These are phyloP conservation scores for Orbilia blumenaviensis DNA, from an alignment of 2,329 filamentous ascomycete genomes.

Conservation along the genomic window DNA sequence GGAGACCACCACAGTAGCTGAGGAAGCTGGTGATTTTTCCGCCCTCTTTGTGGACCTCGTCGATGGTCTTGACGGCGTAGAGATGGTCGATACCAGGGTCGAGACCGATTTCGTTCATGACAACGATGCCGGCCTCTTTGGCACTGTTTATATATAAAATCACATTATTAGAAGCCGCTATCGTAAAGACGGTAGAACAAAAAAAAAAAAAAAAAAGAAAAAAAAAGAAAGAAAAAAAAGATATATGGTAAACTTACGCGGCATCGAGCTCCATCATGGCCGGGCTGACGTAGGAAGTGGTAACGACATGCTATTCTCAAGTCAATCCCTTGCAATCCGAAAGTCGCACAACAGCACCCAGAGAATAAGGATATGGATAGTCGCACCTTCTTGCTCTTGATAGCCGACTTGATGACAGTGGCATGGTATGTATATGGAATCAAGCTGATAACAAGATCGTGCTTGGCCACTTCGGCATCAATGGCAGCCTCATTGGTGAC, in stretches of 20 bases:
- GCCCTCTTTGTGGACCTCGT: conserved; percentile 83
- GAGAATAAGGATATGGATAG: neutral
- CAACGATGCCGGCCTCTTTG: conserved; percentile 92
- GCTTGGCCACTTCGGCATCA: conserved; percentile 80
- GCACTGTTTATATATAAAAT: conserved; percentile 64
- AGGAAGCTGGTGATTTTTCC: conserved; percentile 86
- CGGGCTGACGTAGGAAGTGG: conserved; percentile 90
- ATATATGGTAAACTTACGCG: conserved; percentile 55
- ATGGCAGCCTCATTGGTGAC: conserved; percentile 79
- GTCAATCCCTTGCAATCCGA: neutral
- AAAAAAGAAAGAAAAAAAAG: no score
- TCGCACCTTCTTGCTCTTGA: conserved; percentile 78
- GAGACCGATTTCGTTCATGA: conserved; percentile 94
- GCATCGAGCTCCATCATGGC: conserved; percentile 90
- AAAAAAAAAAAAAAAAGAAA: no score
- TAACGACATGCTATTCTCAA: conserved; percentile 76
- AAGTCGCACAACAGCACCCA: no score
- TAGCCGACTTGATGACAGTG: conserved; percentile 89
- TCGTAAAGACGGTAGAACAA: neutral
- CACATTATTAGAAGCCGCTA: neutral
- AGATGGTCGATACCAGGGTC: conserved; percentile 78
- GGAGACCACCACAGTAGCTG: conserved; percentile 84
- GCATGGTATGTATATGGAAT: conserved; percentile 94
- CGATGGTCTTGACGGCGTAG: conserved; percentile 87
- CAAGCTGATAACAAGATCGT: conserved; percentile 79